A percentile compares a stretch with the other conserved stretches of the same genome.
Evolutionary conservation across 164 flowering plant genomes (phyloP).

Genomic region (Berberis vulgaris): DNA sequence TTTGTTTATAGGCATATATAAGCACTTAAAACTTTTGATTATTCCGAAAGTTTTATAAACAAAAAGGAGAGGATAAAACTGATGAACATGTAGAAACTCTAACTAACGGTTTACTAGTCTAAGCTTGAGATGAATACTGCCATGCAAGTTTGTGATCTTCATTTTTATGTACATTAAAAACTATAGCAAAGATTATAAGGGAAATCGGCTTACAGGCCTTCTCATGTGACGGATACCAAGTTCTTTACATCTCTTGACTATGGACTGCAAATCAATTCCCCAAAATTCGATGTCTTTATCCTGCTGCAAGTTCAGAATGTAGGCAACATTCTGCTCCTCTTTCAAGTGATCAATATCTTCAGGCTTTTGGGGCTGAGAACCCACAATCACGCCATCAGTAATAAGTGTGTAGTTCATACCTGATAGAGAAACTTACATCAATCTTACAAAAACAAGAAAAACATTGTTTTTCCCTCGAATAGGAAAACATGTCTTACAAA

Average conservation of each 20-base stretch:
- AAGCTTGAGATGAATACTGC: no score
- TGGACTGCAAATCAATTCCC: constrained; percentile 67
- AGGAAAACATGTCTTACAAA: no score
- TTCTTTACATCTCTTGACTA: constrained; percentile 48
- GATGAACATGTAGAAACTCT: no score
- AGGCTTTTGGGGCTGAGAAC: constrained; percentile 94
- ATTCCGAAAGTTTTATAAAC: no score
- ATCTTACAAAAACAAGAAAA: neutral
- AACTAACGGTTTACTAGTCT: no score
- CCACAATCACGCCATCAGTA: constrained; percentile 68
- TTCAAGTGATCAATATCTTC: constrained; percentile 83
- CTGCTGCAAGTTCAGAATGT: constrained; percentile 87
- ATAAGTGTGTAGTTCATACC: constrained; percentile 88
- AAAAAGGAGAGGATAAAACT: no score
- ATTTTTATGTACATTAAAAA: neutral
- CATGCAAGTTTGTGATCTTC: neutral
- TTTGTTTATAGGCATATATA: no score
- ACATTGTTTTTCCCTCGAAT: neutral
- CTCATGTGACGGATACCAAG: constrained; percentile 80
- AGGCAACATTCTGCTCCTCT: constrained; percentile 65
- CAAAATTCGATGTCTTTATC: constrained; percentile 80
- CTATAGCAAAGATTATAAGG: neutral
- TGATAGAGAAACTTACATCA: constrained; percentile 19
- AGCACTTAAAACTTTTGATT: no score
- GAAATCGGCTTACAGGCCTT: constrained; percentile 61